Evolutionary conservation across 257 asterid genomes (phyloP), one percentile per base, ranked within the genome.

Genomic region (Verbena officinalis): DNA sequence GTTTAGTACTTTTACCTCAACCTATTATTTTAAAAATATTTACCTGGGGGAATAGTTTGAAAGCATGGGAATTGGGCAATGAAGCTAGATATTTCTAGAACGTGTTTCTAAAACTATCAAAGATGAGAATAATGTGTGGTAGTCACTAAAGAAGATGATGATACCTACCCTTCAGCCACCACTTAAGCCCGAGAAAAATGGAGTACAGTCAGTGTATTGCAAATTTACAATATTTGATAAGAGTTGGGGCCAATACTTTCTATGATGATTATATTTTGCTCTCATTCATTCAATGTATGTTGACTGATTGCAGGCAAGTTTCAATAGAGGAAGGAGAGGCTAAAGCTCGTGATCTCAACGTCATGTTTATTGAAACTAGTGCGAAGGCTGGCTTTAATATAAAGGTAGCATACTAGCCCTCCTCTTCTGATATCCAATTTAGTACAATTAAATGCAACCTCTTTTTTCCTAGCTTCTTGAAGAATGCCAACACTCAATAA

Each of bases 341-440:
- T 59, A 82, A 82, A 76, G 80, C 84, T 34, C 84, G 80, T 50
- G 87, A 82, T 5, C 76, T 82, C 19, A 73, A 68, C 33, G 84
- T 82, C 70, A 82, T 78, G 84, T 79, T 79, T 36, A 82, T 82
- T 39, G 87, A 82, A 76, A 82, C 87, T 31, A 82, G 87, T 66
- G 87, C 87, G 0, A 79, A 82, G 71, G 87, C 87, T 76, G 87
- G 85, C 69, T 82, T 82, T 83, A 82, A 82, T 51, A 82, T 78
- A 49, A 82, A 82, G 87, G 87, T 82, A 64, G 20, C 31, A 34
- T 7, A 11, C 73, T 55, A 13, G 21, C 24, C 33, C 49, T 31
- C 65, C 9, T 44, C 65, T 12, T 43, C 5, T 22, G 21, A 53
- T 69, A 22, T 36, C 30, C 33, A 38, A 23, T 23, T 51, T 36